Percentiles rank a stretch among this genome's conserved stretches.
Conservation (phyloP, 2,329 filamentous ascomycete species). For the Nemania diffusa region DNA sequence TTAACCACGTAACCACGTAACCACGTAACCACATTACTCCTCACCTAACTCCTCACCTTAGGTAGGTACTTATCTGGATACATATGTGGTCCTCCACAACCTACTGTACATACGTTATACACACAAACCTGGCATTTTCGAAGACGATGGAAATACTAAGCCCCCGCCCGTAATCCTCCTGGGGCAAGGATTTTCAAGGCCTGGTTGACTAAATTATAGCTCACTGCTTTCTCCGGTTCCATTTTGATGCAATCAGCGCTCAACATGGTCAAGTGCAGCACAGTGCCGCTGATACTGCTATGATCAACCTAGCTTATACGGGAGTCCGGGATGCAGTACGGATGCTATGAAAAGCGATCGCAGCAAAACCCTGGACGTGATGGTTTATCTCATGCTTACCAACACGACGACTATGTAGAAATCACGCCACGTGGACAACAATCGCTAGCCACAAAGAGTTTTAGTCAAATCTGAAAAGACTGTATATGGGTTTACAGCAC, state of each 20-base stretch:
- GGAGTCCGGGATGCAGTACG: neutral
- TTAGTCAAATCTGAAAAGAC: neutral
- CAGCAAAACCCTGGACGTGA: neutral
- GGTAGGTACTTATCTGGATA: too few species aligned
- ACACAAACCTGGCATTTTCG: neutral
- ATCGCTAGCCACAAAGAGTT: neutral
- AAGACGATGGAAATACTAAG: neutral
- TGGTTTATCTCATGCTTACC: conserved; percentile 16
- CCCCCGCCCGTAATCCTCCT: conserved; percentile 5
- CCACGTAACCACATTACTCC: too few species aligned
- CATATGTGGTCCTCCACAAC: too few species aligned
- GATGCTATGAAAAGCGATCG: neutral
- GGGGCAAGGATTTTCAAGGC: conserved; percentile 12
- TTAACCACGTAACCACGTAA: too few species aligned
- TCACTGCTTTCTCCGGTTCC: neutral
- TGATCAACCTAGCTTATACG: neutral
- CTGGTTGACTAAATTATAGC: neutral
- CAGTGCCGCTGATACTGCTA: conserved; percentile 1
- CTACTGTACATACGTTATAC: too few species aligned
- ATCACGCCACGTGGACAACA: conserved; percentile 19
- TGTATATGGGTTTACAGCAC: neutral
- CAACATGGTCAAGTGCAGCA: conserved; percentile 9
- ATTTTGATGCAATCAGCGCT: conserved; percentile 5
- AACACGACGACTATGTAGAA: conserved; percentile 4
- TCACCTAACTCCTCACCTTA: too few species aligned